Evolutionary conservation across 306 rosid species (phyloP), one percentile per base, ranked within the genome.

Genomic region (Vigna reflexopilosa): DNA sequence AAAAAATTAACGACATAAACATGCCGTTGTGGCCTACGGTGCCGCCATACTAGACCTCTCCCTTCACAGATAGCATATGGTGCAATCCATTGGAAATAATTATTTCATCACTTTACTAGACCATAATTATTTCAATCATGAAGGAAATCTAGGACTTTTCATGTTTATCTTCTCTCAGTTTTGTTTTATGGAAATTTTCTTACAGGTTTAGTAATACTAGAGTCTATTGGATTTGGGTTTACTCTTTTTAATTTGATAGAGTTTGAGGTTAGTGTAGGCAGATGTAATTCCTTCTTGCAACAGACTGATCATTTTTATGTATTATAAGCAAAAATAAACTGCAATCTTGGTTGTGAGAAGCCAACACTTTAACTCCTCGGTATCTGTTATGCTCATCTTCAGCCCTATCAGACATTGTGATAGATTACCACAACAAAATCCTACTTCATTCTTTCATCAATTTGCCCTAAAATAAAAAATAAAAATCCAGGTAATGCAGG

Each of bases 391-490:
- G 26, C 62, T n/a, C 61, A 78, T 57, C 62, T 56, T 78, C 82
- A 57, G 36, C 30, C 34, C 38, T 26, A 56, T 55, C 14, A 1
- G 8, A 40, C 48, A 40, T 22, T 16, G 28, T 40, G 26, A 52
- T 2, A 17, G 26, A 56, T 56, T 80, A 55, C 62, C 65, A 5
- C 80, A 58, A 67, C 26, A 48, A 59, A 50, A 38, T 59, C 81
- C 68, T 40, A 70, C 26, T 69, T 19, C 49, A 54, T 44, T 68
- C 49, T 68, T 67, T 61, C 61, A 9, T 47, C 11, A 12, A 61
- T 51, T 38, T 75, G 7, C 79, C 71, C 62, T 9, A 74, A 68
- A 75, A n/a, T 38, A 6, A 81, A 81, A 81, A 44, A 36, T 36
- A 0, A 36, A 36, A 36, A 36, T 11, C 51, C 68, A 52, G 32